Conservation (phyloP, 1,284 basidiomycete genomes). For the Sporisorium exsertum region DNA sequence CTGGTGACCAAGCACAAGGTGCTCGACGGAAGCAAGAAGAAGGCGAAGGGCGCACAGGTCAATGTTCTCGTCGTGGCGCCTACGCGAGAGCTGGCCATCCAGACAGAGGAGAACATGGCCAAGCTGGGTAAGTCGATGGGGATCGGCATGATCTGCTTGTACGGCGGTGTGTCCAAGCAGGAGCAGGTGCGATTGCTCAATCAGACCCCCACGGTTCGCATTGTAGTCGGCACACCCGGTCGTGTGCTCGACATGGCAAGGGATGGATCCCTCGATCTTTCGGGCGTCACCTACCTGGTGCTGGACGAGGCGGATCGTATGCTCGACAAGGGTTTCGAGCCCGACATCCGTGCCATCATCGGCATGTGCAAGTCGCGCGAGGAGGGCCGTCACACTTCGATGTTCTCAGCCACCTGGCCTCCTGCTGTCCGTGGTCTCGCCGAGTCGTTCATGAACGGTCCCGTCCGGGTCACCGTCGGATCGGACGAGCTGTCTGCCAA, state of each 20-base stretch:
- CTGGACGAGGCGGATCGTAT: slow-evolving; percentile 98
- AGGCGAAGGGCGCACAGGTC: slow-evolving; percentile 71
- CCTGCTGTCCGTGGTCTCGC: slow-evolving; percentile 95
- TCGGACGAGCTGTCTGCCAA: slow-evolving; percentile 95
- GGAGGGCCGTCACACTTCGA: slow-evolving; percentile 69
- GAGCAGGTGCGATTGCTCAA: slow-evolving; percentile 78
- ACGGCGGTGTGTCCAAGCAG: slow-evolving; percentile 90
- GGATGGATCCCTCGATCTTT: slow-evolving; percentile 78
- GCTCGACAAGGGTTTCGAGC: slow-evolving; percentile 98
- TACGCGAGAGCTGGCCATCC: slow-evolving; percentile 92
- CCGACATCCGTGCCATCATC: slow-evolving; percentile 94
- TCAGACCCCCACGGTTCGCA: slow-evolving; percentile 73
- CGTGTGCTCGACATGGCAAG: slow-evolving; percentile 90
- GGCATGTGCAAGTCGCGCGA: slow-evolving; percentile 75
- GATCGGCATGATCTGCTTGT: slow-evolving; percentile 85
- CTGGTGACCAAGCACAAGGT: slow-evolving; percentile 73
- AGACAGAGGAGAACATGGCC: slow-evolving; percentile 88
- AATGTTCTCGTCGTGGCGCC: slow-evolving; percentile 89
- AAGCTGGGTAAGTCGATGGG: slow-evolving; percentile 81
- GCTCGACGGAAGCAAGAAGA: slow-evolving; percentile 51
- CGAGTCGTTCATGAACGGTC: slow-evolving; percentile 85
- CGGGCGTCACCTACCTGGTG: slow-evolving; percentile 87
- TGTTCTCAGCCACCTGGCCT: slow-evolving; percentile 96
- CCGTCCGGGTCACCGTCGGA: slow-evolving; percentile 92
- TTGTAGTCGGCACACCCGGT: slow-evolving; percentile 94